Conservation (phyloP, 176 grass and related monocot genomes). For the Oryza longistaminata region DNA sequence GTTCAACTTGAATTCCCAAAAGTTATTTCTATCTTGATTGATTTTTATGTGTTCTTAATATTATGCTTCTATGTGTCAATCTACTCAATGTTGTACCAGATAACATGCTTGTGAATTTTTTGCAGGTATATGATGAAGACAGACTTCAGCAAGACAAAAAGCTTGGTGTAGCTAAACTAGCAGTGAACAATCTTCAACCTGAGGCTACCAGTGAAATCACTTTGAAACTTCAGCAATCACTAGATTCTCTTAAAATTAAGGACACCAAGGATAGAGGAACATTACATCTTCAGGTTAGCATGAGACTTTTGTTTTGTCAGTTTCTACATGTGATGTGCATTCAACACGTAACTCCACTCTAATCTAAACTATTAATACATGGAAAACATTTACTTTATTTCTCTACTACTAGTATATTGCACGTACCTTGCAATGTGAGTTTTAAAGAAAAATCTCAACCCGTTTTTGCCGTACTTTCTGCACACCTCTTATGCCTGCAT, state of each 20-base stretch:
- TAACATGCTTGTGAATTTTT: constrained; percentile 25
- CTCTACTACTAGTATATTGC: not conserved
- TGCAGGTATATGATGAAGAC: constrained; percentile 91
- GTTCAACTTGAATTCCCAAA: not conserved
- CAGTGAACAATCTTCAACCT: constrained; percentile 57
- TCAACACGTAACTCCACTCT: not conserved
- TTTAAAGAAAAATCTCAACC: no score
- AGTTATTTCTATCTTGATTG: not conserved
- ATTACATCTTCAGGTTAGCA: constrained; percentile 70
- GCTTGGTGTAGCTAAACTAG: constrained; percentile 73
- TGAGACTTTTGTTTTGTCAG: constrained; percentile 4
- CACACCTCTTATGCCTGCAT: no score
- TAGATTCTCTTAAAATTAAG: constrained; percentile 81
- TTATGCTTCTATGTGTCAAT: not conserved
- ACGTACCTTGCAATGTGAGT: no score
- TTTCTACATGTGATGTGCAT: not conserved
- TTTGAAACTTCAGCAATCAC: constrained; percentile 69
- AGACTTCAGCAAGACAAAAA: constrained; percentile 72
- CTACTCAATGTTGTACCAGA: constrained; percentile 2
- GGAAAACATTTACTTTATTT: not conserved
- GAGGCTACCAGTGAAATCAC: constrained; percentile 53
- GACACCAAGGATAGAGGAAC: constrained; percentile 85
- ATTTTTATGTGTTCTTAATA: not conserved
- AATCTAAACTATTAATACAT: not conserved
- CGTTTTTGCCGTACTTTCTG: no score